phyloP scores from a whole-genome alignment of 192 early-diverging fungal genomes.

The Backusella tuberculispora region DNA sequence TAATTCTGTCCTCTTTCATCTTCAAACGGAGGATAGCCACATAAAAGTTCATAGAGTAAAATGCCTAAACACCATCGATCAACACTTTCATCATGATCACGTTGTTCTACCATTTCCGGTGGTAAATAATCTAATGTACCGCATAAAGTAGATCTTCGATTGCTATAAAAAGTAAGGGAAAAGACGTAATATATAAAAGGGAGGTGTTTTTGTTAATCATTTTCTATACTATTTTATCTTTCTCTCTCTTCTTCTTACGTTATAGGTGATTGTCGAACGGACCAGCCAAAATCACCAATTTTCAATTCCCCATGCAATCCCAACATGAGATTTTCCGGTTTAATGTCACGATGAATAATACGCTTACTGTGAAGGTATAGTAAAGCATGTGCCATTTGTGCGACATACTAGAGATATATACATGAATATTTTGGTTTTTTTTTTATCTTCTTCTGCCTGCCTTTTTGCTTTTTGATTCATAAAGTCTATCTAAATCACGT shows the following conservation, averaged over 20 bases:
- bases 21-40: constrained; percentile 93
- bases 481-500: background rate
- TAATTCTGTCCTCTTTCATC: constrained; percentile 63
- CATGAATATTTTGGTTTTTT: background rate
- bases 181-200: no score
- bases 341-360: constrained; percentile 96
- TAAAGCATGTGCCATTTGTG: constrained; percentile 86
- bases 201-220: background rate
- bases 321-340: constrained; percentile 93
- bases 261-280: constrained; percentile 62
- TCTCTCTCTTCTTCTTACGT: constrained; percentile 50
- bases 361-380: constrained; percentile 86
- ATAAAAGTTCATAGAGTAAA: constrained; percentile 90
- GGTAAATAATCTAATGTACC: constrained; percentile 96
- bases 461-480: background rate
- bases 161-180: constrained; percentile 12
- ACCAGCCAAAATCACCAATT: constrained; percentile 98
- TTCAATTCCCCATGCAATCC: constrained; percentile 89
- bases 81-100: constrained; percentile 76
- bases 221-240: constrained; percentile 17
- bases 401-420: constrained; percentile 70
- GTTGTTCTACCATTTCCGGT: constrained; percentile 94
- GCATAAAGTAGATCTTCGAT: constrained; percentile 82
- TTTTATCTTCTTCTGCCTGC: background rate
- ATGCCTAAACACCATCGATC: constrained; percentile 95